Conservation (phyloP, 148 eudicot genomes). For the Chenopodium berlandieri region DNA sequence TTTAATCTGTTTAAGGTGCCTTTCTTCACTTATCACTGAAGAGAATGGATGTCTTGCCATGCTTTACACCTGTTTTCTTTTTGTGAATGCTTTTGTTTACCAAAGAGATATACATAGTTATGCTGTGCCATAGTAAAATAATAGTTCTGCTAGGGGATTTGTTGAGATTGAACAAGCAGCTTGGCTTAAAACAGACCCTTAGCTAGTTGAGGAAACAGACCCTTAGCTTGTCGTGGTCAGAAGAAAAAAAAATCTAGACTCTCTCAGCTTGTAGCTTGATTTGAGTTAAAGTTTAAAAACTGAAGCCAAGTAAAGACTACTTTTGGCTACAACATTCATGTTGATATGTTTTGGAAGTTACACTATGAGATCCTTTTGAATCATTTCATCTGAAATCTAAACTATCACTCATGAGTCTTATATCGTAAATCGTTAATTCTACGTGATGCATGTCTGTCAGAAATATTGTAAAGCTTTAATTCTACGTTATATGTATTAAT, state of each 20-base stretch:
- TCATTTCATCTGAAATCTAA: not conserved
- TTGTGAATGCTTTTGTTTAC: not conserved
- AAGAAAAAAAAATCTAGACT: not conserved
- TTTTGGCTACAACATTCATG: not conserved
- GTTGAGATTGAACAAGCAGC: not conserved
- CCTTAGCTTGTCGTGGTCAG: not conserved
- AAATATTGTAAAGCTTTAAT: too few relatives aligned
- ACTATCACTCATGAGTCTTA: not conserved
- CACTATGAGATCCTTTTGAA: not conserved
- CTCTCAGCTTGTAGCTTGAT: not conserved
- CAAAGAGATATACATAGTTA: not conserved
- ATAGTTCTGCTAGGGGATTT: not conserved
- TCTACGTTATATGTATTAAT: too few relatives aligned
- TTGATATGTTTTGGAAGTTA: not conserved
- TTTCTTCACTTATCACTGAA: not conserved
- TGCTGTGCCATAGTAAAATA: not conserved
- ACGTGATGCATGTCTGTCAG: not conserved
- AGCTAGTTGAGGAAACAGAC: not conserved
- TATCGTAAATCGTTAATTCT: not conserved
- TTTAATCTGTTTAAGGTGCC: slow-evolving; percentile 74
- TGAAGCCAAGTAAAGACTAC: not conserved
- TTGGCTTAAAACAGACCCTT: not conserved
- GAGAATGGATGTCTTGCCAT: not conserved
- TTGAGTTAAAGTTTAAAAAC: not conserved
- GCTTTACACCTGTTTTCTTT: slow-evolving; percentile 1